Evolutionary conservation across 192 early-diverging fungal genomes (phyloP), one percentile per base, ranked within the genome.

Genomic region (Entomortierella parvispora): DNA sequence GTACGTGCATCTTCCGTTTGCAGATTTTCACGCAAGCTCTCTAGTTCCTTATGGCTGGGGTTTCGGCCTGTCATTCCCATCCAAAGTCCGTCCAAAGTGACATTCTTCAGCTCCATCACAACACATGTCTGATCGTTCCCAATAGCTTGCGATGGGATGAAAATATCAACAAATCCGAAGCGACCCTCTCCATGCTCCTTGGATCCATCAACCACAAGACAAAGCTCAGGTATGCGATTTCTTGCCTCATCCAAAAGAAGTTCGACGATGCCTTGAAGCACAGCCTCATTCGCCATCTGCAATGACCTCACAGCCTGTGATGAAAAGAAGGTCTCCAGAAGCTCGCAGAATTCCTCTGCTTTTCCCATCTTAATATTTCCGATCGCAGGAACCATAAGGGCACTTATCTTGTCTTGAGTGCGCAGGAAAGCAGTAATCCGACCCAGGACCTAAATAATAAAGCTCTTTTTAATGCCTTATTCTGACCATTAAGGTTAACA

Each of bases 181-280:
- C 57, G 57, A 60, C 67, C 76, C 34, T 55, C 33, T 58, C 76
- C 68, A 50, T 20, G 20, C 28, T 51, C 56, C 68, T 70, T 79
- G 34, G 45, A 65, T 43, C 62, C 62, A 51, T 79, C 77, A 70
- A 79, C 50, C 18, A 79, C 57, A 48, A 79, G 77, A 47, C 62
- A 50, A 65, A 79, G 68, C 61, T 79, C 68, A 43, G 76, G 56
- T 47, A 79, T 61, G 22, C 49, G 62, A 79, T 65, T 64, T 44
- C 40, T 63, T 22, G n/a, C n/a, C n/a, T n/a, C n/a, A n/a, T n/a
- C n/a, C n/a, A n/a, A n/a, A n/a, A n/a, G n/a, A n/a, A n/a, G 50
- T 65, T 69, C 77, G 47, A 70, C 62, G 58, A 71, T 34, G 18
- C 62, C 62, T 60, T 80, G 77, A 58, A 80, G 68, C 29, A 80